These are phyloP conservation scores for Plasmodium vivax DNA, from an alignment of 169 alveolate genomes.

Conservation along the genomic window DNA sequence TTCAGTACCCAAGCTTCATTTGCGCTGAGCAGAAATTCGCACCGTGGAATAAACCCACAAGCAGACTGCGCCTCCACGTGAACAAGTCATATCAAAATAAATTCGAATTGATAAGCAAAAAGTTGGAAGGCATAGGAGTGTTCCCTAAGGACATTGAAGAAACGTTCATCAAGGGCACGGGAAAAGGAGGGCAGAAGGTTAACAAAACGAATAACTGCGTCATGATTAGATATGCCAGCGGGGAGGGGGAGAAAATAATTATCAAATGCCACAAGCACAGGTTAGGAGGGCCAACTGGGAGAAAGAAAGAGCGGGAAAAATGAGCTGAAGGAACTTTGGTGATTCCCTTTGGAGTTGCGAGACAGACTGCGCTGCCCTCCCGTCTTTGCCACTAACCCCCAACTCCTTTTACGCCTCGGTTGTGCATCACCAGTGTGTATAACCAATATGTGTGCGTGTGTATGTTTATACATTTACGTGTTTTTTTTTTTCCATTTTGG, in stretches of 20 bases:
- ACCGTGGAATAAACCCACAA: neutral
- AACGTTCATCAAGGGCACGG: slow-evolving; percentile 86
- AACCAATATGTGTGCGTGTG: neutral
- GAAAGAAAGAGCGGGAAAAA: neutral
- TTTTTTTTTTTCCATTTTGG: slow-evolving; percentile 1
- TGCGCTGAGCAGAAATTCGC: neutral
- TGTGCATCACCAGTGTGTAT: neutral
- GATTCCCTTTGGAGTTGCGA: neutral
- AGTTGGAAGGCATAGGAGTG: slow-evolving; percentile 71
- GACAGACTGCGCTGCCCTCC: neutral
- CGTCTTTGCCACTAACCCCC: neutral
- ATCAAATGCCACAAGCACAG: slow-evolving; percentile 80
- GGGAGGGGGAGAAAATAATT: slow-evolving; percentile 73
- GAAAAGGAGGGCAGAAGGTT: slow-evolving; percentile 92
- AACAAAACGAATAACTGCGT: slow-evolving; percentile 91
- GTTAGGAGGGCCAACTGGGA: neutral
- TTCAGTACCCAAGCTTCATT: neutral
- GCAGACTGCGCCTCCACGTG: slow-evolving; percentile 28
- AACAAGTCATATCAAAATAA: slow-evolving; percentile 56
- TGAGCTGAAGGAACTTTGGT: neutral
- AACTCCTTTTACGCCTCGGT: neutral
- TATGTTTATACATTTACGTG: neutral
- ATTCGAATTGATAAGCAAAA: slow-evolving; percentile 51
- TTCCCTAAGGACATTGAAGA: slow-evolving; percentile 78
- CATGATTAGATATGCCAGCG: slow-evolving; percentile 78